Conservation (phyloP, 2,329 filamentous ascomycete genomes). For the Aspergillus chevalieri region DNA sequence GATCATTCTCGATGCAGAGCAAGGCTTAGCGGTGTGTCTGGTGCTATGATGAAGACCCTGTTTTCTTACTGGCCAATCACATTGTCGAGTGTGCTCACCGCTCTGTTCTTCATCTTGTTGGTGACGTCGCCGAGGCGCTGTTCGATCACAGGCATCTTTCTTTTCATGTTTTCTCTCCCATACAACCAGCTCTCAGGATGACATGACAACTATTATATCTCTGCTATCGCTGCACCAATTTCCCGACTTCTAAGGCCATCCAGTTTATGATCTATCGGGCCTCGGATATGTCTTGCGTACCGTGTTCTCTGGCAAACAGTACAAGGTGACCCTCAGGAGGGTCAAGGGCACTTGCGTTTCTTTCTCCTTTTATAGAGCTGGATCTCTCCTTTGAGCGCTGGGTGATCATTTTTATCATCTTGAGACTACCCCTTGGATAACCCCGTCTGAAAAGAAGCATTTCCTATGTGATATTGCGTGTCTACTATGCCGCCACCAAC, state of each 20-base stretch:
- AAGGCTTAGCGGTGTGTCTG: too few species aligned
- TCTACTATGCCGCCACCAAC: slow-evolving; percentile 5
- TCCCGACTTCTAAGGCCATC: background rate
- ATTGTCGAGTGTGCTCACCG: background rate
- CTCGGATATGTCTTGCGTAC: slow-evolving; percentile 22
- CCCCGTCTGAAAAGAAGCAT: background rate
- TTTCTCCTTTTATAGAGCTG: slow-evolving; percentile 15
- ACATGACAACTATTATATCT: background rate
- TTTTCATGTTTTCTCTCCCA: background rate
- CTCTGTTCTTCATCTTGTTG: background rate
- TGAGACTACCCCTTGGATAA: too few species aligned
- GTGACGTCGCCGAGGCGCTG: slow-evolving; percentile 18
- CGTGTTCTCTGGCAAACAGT: slow-evolving; percentile 15
- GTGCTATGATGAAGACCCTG: too few species aligned
- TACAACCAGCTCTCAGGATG: background rate
- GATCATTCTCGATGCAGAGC: background rate
- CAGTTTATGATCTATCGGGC: background rate
- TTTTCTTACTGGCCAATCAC: too few species aligned
- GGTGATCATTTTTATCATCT: too few species aligned
- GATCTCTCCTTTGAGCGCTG: slow-evolving; percentile 6
- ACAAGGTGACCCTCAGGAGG: slow-evolving; percentile 21
- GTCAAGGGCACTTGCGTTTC: slow-evolving; percentile 15
- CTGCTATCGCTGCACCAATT: background rate
- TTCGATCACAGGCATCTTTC: background rate
- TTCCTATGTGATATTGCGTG: background rate